Conservation (phyloP, 2,329 filamentous ascomycete genomes). For the Neonectria magnoliae region DNA sequence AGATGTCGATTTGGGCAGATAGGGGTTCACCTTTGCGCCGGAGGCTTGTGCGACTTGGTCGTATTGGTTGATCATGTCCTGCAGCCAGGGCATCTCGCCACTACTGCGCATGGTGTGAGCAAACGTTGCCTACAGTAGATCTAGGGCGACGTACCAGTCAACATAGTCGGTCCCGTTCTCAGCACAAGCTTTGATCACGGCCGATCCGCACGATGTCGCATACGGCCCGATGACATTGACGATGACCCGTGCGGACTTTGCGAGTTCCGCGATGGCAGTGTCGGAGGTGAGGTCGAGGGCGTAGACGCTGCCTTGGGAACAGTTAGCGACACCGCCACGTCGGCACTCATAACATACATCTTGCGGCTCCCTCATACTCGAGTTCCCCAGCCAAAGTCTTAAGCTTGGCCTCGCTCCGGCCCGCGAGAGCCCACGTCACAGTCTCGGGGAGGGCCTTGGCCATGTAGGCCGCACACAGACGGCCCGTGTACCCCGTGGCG, state of each 20-base stretch:
- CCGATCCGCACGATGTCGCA: constrained; percentile 25
- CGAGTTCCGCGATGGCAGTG: neutral
- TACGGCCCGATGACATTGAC: constrained; percentile 31
- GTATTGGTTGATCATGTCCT: constrained; percentile 21
- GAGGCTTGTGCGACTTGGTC: constrained; percentile 23
- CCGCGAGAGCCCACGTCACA: constrained; percentile 84
- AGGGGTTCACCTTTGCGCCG: constrained; percentile 18
- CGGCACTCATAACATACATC: constrained; percentile 12
- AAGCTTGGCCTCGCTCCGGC: constrained; percentile 79
- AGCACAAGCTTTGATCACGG: constrained; percentile 32
- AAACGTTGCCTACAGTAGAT: neutral
- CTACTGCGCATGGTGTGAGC: constrained; percentile 14
- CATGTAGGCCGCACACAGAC: constrained; percentile 77
- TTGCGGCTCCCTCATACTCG: neutral
- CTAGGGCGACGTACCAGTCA: constrained; percentile 26
- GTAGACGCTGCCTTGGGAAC: neutral
- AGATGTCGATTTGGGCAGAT: neutral
- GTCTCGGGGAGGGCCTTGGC: constrained; percentile 73
- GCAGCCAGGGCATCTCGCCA: constrained; percentile 34
- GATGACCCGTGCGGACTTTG: neutral
- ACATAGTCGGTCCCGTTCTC: constrained; percentile 36
- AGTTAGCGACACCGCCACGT: neutral
- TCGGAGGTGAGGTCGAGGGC: constrained; percentile 12
- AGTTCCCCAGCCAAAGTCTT: constrained; percentile 64
- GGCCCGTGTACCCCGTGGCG: constrained; percentile 82